These are phyloP conservation scores for Acaromyces ingoldii DNA, from an alignment of 1,284 basidiomycete species.

Conservation along the genomic window DNA sequence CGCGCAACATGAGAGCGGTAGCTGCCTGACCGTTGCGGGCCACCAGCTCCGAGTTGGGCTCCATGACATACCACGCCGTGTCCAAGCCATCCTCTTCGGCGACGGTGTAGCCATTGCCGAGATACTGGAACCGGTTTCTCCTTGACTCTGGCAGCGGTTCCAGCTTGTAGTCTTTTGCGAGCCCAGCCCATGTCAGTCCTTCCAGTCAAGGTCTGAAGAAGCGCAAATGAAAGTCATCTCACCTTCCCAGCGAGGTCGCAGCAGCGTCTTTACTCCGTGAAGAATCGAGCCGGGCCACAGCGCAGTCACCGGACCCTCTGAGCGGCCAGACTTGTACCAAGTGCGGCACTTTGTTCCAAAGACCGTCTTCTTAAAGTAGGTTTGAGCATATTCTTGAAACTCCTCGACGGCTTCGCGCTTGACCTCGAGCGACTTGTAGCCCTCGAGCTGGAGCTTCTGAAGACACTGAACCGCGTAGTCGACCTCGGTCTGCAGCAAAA, in stretches of 20 bases:
- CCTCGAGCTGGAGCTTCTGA: neutral
- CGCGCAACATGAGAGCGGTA: neutral
- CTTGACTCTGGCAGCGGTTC: neutral
- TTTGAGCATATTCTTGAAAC: neutral
- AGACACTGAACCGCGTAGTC: neutral
- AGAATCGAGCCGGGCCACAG: neutral
- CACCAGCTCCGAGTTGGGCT: neutral
- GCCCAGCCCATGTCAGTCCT: too few species aligned
- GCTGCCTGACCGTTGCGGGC: neutral
- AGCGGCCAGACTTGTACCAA: neutral
- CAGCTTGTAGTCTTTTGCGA: neutral
- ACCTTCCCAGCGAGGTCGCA: neutral
- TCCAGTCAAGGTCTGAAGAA: too few species aligned
- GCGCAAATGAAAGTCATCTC: too few species aligned
- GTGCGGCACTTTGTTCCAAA: neutral
- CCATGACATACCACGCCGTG: neutral
- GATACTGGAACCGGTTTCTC: neutral
- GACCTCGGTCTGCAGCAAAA: neutral
- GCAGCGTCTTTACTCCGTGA: neutral
- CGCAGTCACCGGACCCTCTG: neutral
- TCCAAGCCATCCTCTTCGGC: neutral
- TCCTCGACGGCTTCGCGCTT: neutral
- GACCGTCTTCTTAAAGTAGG: conserved; percentile 1
- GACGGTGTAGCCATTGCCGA: neutral
- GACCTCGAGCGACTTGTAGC: neutral